A percentile compares a stretch with the other conserved stretches of the same genome.
Evolutionary conservation across 306 rosid genomes (phyloP).

Genomic region (Betula pendula): DNA sequence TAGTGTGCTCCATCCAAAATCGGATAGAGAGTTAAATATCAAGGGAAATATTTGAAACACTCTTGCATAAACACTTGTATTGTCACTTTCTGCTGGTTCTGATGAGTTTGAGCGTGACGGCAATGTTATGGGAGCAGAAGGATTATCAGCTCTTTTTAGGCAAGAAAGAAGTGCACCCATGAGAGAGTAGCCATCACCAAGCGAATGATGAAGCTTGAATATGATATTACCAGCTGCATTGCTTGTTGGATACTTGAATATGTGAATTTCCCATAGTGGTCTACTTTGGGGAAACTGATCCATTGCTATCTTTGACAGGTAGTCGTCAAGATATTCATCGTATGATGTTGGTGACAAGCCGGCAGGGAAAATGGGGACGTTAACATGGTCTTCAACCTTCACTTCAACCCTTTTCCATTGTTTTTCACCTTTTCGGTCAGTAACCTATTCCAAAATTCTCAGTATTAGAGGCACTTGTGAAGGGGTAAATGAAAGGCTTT

Average conservation of each 20-base stretch:
- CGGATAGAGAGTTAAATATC: slow-evolving; percentile 10
- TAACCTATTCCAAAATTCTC: slow-evolving; percentile 30
- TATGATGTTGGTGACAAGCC: slow-evolving; percentile 25
- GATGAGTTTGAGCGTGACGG: slow-evolving; percentile 31
- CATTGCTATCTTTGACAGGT: slow-evolving; percentile 36
- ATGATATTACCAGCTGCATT: slow-evolving; percentile 40
- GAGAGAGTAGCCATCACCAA: slow-evolving; percentile 66
- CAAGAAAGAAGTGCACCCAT: slow-evolving; percentile 67
- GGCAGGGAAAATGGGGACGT: slow-evolving; percentile 37
- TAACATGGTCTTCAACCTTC: slow-evolving; percentile 46
- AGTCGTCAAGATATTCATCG: slow-evolving; percentile 44
- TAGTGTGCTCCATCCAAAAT: slow-evolving; percentile 41
- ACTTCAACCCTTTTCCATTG: slow-evolving; percentile 56
- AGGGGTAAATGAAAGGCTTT: no score
- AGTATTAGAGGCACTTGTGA: neutral
- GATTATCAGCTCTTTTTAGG: slow-evolving; percentile 44
- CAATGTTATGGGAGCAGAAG: slow-evolving; percentile 55
- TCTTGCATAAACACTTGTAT: neutral
- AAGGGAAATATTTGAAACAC: slow-evolving; percentile 22
- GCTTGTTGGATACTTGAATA: slow-evolving; percentile 48
- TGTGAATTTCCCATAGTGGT: slow-evolving; percentile 62
- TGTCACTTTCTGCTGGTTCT: neutral
- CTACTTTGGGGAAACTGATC: slow-evolving; percentile 35
- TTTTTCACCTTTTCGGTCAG: slow-evolving; percentile 33
- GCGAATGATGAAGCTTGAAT: slow-evolving; percentile 60